These are phyloP conservation scores for Globisporangium nagaii DNA, from an alignment of 352 stramenopile genomes.

Conservation along the genomic window DNA sequence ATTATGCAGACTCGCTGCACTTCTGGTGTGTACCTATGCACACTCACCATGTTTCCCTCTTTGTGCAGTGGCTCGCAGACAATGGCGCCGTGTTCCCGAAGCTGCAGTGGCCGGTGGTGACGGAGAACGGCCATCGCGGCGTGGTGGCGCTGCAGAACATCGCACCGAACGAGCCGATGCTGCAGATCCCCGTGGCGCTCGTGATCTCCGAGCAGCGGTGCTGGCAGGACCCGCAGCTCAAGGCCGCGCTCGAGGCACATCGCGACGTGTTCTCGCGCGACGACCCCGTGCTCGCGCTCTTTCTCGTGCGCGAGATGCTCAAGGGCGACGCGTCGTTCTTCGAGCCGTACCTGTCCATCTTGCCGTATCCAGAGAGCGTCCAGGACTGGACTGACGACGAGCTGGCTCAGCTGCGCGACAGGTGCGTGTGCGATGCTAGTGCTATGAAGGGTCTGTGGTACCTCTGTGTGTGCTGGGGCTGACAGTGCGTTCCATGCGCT, in stretches of 20 bases:
- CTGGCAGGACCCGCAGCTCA: constrained; percentile 42
- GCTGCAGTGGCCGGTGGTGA: constrained; percentile 60
- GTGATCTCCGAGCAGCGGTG: constrained; percentile 75
- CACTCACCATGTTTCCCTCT: neutral
- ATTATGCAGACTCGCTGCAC: too few species aligned
- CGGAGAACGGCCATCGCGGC: constrained; percentile 51
- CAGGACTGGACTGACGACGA: constrained; percentile 77
- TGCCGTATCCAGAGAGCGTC: constrained; percentile 75
- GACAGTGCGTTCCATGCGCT: too few species aligned
- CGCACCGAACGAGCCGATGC: constrained; percentile 51
- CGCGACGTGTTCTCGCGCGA: constrained; percentile 66
- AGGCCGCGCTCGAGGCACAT: constrained; percentile 42
- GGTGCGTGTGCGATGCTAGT: constrained; percentile 12
- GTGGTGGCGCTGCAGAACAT: constrained; percentile 48
- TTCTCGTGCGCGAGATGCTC: constrained; percentile 74
- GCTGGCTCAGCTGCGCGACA: constrained; percentile 66
- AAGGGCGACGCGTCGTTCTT: constrained; percentile 72
- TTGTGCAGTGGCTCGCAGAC: constrained; percentile 48
- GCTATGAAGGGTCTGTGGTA: too few species aligned
- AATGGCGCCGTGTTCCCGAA: constrained; percentile 76
- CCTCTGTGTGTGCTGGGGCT: too few species aligned
- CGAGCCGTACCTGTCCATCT: constrained; percentile 79
- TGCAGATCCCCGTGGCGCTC: constrained; percentile 52
- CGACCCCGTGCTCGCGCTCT: constrained; percentile 81
- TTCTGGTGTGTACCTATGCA: too few species aligned